Conservation (phyloP, 2,329 filamentous ascomycete species). For the Fusarium sp. region DNA sequence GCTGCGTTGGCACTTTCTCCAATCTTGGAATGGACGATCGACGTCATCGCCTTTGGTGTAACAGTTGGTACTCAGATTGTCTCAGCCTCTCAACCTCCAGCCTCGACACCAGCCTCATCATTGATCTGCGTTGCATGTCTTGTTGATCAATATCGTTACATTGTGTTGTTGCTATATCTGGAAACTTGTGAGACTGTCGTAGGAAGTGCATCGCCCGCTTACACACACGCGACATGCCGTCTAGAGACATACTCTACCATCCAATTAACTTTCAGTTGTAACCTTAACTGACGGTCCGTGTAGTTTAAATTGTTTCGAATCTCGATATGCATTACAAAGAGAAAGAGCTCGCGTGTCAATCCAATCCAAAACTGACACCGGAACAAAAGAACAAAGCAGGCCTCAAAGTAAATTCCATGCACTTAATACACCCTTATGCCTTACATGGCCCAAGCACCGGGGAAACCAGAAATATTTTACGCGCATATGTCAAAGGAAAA, state of each 20-base stretch:
- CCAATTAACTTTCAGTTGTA: conserved; percentile 16
- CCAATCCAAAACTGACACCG: conserved; percentile 12
- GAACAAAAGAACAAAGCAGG: conserved; percentile 4
- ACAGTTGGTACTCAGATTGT: background rate
- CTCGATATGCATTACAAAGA: background rate
- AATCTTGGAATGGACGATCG: conserved; percentile 9
- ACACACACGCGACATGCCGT: conserved; percentile 32
- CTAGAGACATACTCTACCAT: background rate
- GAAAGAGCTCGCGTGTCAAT: conserved; percentile 38
- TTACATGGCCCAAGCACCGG: conserved; percentile 3
- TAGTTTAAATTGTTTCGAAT: conserved; percentile 20
- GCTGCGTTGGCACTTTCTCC: background rate
- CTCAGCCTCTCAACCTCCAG: conserved; percentile 33
- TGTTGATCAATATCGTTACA: background rate
- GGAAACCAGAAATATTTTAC: background rate
- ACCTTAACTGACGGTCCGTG: conserved; percentile 28
- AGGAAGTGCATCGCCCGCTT: conserved; percentile 14
- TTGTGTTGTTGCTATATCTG: conserved; percentile 21
- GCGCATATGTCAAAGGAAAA: background rate
- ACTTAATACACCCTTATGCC: background rate
- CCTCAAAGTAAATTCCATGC: background rate
- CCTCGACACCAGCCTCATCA: conserved; percentile 27
- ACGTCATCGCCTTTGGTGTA: conserved; percentile 27
- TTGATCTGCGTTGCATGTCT: background rate
- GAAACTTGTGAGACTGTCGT: conserved; percentile 9